Percentiles rank a stretch among this genome's conserved stretches.
phyloP scores from a whole-genome alignment of 2,329 filamentous ascomycete species.

The Talaromyces amestolkiae region DNA sequence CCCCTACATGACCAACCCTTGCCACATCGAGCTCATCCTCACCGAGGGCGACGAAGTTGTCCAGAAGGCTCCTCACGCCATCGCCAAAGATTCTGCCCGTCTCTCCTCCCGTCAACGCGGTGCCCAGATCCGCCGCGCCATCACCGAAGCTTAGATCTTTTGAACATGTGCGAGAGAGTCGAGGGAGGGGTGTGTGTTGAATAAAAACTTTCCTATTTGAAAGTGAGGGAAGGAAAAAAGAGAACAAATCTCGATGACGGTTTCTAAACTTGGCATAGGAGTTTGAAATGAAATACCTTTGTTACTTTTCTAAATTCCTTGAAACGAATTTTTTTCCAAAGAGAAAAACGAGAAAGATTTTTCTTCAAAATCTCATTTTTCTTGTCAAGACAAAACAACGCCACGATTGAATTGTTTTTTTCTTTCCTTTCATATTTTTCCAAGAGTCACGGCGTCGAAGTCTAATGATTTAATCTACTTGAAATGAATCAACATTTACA shows the following conservation, averaged over 20 bases:
- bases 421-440: background rate
- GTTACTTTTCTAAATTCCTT: conserved; percentile 8
- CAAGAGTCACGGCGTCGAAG: conserved; percentile 7
- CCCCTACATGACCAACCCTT: conserved; percentile 99
- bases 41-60: conserved; percentile 96
- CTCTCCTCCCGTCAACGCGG: conserved; percentile 93
- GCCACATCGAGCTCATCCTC: conserved; percentile 99
- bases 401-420: background rate
- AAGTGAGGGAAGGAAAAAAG: background rate
- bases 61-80: conserved; percentile 75
- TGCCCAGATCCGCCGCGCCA: conserved; percentile 59
- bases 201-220: background rate
- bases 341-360: background rate
- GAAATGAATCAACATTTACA: background rate
- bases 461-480: conserved; percentile 10
- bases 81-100: conserved; percentile 63
- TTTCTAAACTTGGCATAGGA: conserved; percentile 12
- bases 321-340: background rate
- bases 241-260: conserved; percentile 8
- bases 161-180: background rate
- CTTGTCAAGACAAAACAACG: background rate
- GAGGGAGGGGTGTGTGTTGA: background rate
- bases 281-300: conserved; percentile 13
- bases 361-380: background rate
- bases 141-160: conserved; percentile 53